phyloP scores from a whole-genome alignment of 139 green algal species.

The Picochlorum sp. region DNA sequence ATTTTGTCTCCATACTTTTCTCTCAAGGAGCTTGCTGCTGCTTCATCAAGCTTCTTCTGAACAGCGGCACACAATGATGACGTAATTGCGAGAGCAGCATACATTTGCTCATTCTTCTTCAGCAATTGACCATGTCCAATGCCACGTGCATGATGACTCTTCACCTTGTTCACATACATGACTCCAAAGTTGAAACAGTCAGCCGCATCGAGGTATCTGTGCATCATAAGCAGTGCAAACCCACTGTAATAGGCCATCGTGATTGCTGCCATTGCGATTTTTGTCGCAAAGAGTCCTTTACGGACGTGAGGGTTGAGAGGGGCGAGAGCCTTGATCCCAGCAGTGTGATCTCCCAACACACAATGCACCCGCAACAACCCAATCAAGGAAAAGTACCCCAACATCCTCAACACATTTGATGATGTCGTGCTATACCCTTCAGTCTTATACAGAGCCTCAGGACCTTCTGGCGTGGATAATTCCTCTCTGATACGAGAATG shows the following conservation, averaged over 20 bases:
- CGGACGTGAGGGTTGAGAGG: constrained; percentile 53
- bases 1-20: constrained; percentile 80
- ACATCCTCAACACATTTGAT: constrained; percentile 89
- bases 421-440: constrained; percentile 67
- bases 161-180: constrained; percentile 66
- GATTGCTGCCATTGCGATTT: constrained; percentile 76
- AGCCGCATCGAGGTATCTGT: constrained; percentile 77
- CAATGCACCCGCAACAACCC: constrained; percentile 84
- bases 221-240: constrained; percentile 89
- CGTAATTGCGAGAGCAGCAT: constrained; percentile 78
- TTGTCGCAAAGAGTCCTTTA: constrained; percentile 57
- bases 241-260: constrained; percentile 88
- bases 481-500: constrained; percentile 22
- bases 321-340: constrained; percentile 47
- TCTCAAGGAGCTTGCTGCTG: constrained; percentile 43
- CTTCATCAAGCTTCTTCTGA: constrained; percentile 59
- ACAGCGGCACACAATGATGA: constrained; percentile 69
- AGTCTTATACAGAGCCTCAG: constrained; percentile 43
- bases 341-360: constrained; percentile 86
- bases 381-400: constrained; percentile 93
- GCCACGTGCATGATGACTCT: constrained; percentile 56
- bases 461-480: constrained; percentile 13
- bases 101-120: constrained; percentile 99
- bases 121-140: constrained; percentile 73
- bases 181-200: constrained; percentile 81